A percentile compares a stretch with the other conserved stretches of the same genome.
Conservation (phyloP, 768 basidiomycete genomes). For the Cystofilobasidium macerans region DNA sequence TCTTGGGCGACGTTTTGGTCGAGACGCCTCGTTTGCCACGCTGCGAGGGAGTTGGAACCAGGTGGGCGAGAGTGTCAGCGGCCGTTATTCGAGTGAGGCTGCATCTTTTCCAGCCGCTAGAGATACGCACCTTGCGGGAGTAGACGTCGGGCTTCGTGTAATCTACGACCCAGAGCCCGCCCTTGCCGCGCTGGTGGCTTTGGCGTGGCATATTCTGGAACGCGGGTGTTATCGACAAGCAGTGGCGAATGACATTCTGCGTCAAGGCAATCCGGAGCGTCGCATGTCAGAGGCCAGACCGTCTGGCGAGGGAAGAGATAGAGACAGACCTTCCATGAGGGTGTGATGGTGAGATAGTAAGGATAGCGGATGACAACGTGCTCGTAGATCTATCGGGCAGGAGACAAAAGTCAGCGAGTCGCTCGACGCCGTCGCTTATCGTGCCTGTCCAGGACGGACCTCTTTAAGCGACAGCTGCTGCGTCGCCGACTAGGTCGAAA, state of each 20-base stretch:
- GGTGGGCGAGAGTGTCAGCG: no score
- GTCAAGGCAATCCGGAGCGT: background rate
- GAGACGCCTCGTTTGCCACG: no score
- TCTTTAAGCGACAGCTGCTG: background rate
- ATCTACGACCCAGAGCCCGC: background rate
- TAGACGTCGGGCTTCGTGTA: background rate
- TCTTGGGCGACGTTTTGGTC: no score
- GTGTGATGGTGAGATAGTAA: background rate
- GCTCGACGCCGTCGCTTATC: background rate
- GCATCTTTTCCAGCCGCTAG: background rate
- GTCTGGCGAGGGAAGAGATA: background rate
- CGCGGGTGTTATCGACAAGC: slow-evolving; percentile 1
- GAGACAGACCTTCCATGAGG: background rate
- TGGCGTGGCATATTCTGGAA: background rate
- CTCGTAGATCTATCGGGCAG: background rate
- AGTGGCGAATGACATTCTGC: slow-evolving; percentile 1
- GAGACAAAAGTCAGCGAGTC: background rate
- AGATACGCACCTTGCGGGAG: background rate
- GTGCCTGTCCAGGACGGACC: background rate
- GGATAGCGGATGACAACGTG: background rate
- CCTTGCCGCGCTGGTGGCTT: background rate
- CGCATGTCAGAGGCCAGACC: background rate
- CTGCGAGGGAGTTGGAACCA: no score
- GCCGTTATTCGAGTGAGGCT: no score
- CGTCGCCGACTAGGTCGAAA: background rate